Percentiles rank a stretch among this genome's conserved stretches.
These are phyloP conservation scores for Candida suzukii DNA, from an alignment of 805 yeast genomes.

Conservation along the genomic window DNA sequence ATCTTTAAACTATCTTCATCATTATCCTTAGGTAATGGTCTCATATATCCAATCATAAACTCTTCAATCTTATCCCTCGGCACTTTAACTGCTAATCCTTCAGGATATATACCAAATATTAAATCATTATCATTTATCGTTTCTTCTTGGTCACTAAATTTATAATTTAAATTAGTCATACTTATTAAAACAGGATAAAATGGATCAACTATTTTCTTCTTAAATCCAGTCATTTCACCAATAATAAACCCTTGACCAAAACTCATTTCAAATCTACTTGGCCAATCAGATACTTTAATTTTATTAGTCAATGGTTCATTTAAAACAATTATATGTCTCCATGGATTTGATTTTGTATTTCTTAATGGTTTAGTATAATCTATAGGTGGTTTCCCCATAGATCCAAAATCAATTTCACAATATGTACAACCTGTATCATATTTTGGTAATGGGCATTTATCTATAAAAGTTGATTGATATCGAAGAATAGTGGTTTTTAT, in stretches of 20 bases:
- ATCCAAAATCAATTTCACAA: slow-evolving; percentile 42
- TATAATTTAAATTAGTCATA: slow-evolving; percentile 29
- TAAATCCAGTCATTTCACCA: slow-evolving; percentile 29
- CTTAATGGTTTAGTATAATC: slow-evolving; percentile 32
- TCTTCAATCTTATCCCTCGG: slow-evolving; percentile 15
- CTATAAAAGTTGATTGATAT: slow-evolving; percentile 2
- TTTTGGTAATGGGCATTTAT: slow-evolving; percentile 41
- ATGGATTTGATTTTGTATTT: slow-evolving; percentile 41
- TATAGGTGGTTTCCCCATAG: slow-evolving; percentile 31
- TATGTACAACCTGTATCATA: slow-evolving; percentile 57
- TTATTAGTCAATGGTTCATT: too few species aligned
- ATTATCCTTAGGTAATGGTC: slow-evolving; percentile 23
- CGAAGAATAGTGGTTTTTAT: too few species aligned
- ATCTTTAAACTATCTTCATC: slow-evolving; percentile 5
- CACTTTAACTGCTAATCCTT: slow-evolving; percentile 34
- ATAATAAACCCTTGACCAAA: slow-evolving; percentile 16
- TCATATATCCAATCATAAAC: slow-evolving; percentile 36
- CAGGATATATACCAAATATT: slow-evolving; percentile 46
- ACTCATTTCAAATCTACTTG: slow-evolving; percentile 41
- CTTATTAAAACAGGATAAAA: slow-evolving; percentile 45
- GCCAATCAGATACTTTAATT: too few species aligned
- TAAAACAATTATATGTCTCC: slow-evolving; percentile 51
- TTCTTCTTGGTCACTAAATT: background rate
- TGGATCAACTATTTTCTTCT: slow-evolving; percentile 30
- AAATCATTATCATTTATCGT: slow-evolving; percentile 2